phyloP scores from a whole-genome alignment of 2,329 filamentous ascomycete genomes.

The Colletotrichum echinochloae region DNA sequence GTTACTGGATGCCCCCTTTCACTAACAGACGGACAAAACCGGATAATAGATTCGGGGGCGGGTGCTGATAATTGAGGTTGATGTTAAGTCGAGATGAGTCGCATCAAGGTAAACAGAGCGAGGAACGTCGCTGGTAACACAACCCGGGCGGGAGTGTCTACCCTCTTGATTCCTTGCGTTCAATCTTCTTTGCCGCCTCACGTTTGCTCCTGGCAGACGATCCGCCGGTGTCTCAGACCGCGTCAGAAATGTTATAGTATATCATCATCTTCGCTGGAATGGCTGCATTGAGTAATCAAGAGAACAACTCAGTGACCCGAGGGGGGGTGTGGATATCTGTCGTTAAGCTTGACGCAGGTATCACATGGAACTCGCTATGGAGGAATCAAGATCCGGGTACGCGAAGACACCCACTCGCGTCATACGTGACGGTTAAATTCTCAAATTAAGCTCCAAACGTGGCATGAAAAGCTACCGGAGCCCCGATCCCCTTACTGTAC shows the following conservation, averaged over 20 bases:
- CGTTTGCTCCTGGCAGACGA: not conserved
- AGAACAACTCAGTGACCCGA: not conserved
- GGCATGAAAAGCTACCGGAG: not conserved
- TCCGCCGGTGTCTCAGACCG: not conserved
- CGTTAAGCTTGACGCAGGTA: not conserved
- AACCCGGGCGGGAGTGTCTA: not conserved
- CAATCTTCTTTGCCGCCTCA: not conserved
- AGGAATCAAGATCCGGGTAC: fast-evolving
- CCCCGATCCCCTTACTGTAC: not conserved
- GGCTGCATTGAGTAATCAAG: not conserved
- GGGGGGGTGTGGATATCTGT: not conserved
- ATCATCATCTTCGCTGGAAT: not conserved
- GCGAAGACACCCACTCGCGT: not conserved
- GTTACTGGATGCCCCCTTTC: not conserved
- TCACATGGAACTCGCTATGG: not conserved
- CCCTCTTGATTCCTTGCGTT: not conserved
- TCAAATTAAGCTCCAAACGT: not conserved
- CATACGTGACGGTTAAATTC: not conserved
- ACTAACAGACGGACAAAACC: not conserved
- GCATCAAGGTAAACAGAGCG: not conserved
- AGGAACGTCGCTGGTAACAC: not conserved
- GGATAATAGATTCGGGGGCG: not conserved
- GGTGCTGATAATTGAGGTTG: not conserved
- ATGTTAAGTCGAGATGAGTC: not conserved
- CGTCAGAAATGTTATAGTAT: not conserved